These are phyloP conservation scores for Fusarium brachygibbosum DNA, from an alignment of 2,329 filamentous ascomycete species.

Conservation along the genomic window DNA sequence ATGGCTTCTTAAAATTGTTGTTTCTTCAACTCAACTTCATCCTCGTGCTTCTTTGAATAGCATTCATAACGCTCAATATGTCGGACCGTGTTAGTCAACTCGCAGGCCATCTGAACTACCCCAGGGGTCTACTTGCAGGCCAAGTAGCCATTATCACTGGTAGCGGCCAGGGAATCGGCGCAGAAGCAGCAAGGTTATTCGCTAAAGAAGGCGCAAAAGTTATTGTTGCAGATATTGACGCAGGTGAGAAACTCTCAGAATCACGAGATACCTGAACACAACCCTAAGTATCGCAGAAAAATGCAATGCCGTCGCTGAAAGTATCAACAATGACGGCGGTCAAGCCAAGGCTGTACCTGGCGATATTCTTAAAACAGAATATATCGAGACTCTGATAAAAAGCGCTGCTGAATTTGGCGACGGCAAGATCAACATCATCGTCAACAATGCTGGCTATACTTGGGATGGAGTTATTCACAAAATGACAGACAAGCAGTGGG, in stretches of 20 bases:
- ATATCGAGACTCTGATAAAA: conserved; percentile 79
- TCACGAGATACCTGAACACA: neutral
- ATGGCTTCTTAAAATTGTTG: neutral
- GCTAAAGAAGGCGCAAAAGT: conserved; percentile 91
- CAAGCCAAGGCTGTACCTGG: conserved; percentile 80
- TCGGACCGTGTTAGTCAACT: conserved; percentile 76
- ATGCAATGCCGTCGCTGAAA: conserved; percentile 73
- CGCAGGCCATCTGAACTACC: conserved; percentile 84
- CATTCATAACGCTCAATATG: conserved; percentile 55
- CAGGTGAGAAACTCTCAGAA: conserved; percentile 60
- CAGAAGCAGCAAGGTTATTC: conserved; percentile 84
- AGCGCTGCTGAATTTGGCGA: conserved; percentile 83
- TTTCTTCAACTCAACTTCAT: neutral
- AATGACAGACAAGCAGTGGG: conserved; percentile 92
- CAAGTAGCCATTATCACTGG: conserved; percentile 92
- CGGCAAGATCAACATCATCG: conserved; percentile 91
- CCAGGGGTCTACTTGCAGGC: conserved; percentile 80
- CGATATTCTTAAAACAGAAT: conserved; percentile 79
- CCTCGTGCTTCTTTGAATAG: no score
- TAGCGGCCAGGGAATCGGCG: conserved; percentile 88
- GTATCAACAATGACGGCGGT: conserved; percentile 76
- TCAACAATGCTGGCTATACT: conserved; percentile 93
- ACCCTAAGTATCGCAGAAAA: conserved; percentile 66
- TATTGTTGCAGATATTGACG: conserved; percentile 86
- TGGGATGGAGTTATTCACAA: conserved; percentile 96